phyloP scores from a whole-genome alignment of 2,329 filamentous ascomycete species.

The Penicillium olsonii region DNA sequence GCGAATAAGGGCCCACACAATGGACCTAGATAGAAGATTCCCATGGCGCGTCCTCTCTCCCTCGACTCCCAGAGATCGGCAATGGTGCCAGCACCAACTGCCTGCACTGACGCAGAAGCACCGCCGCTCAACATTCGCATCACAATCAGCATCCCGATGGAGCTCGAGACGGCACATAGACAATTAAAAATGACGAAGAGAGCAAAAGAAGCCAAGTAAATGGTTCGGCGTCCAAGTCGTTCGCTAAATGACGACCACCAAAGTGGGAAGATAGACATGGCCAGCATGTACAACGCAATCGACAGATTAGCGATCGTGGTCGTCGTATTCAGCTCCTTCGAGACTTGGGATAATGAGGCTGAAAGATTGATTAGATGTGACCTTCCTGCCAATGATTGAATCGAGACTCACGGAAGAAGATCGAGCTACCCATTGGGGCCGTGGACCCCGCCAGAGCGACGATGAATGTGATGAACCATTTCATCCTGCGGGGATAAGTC shows the following conservation, averaged over 20 bases:
- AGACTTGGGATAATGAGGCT: slow-evolving; percentile 70
- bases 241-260: slow-evolving; percentile 89
- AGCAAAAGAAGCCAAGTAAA: slow-evolving; percentile 74
- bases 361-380: slow-evolving; percentile 3
- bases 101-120: slow-evolving; percentile 76
- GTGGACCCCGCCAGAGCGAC: slow-evolving; percentile 75
- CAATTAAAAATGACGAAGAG: slow-evolving; percentile 72
- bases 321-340: slow-evolving; percentile 61
- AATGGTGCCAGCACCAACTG: slow-evolving; percentile 80
- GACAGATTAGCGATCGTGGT: slow-evolving; percentile 72
- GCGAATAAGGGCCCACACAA: slow-evolving; percentile 72
- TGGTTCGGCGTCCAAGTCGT: slow-evolving; percentile 67
- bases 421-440: slow-evolving; percentile 80
- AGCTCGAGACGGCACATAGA: slow-evolving; percentile 67
- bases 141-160: slow-evolving; percentile 74
- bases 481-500: slow-evolving; percentile 70
- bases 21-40: slow-evolving; percentile 78
- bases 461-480: slow-evolving; percentile 82
- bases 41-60: slow-evolving; percentile 78
- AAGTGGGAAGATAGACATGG: slow-evolving; percentile 80
- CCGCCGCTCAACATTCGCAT: slow-evolving; percentile 75
- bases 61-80: slow-evolving; percentile 75
- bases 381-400: not conserved
- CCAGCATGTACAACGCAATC: slow-evolving; percentile 77
- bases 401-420: slow-evolving; percentile 70